Percentiles rank a stretch among this genome's conserved stretches.
Conservation (phyloP, 2,329 filamentous ascomycete genomes). For the Raffaelea ambrosiae region DNA sequence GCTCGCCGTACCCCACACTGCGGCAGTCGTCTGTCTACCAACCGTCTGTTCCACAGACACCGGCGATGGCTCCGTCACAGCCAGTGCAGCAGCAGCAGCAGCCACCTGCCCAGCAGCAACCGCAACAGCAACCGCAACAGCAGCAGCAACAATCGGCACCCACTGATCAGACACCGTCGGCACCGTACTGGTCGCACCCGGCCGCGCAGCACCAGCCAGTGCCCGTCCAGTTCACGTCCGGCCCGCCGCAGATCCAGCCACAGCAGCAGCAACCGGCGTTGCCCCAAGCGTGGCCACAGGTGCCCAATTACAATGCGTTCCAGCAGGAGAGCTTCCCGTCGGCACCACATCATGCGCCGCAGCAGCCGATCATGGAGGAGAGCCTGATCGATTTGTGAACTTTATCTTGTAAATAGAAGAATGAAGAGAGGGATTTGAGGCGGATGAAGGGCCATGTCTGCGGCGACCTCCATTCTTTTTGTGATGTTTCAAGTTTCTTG, state of each 20-base stretch:
- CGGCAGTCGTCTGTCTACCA: slow-evolving; percentile 36
- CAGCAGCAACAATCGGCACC: slow-evolving; percentile 21
- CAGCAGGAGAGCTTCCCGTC: slow-evolving; percentile 56
- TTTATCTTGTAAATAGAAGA: neutral
- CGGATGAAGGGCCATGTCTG: neutral
- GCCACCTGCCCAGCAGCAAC: slow-evolving; percentile 12
- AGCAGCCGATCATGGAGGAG: slow-evolving; percentile 58
- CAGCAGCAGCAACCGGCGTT: slow-evolving; percentile 3
- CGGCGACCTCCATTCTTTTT: too few species aligned
- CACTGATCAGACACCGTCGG: slow-evolving; percentile 18
- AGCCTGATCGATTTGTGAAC: slow-evolving; percentile 62
- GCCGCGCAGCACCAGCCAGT: slow-evolving; percentile 30
- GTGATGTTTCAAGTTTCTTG: neutral
- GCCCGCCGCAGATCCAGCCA: slow-evolving; percentile 25
- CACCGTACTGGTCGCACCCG: slow-evolving; percentile 40
- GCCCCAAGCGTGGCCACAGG: slow-evolving; percentile 27
- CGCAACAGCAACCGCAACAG: neutral
- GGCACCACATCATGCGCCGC: slow-evolving; percentile 54
- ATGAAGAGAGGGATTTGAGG: neutral
- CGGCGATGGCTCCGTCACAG: slow-evolving; percentile 28
- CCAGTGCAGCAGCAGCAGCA: slow-evolving; percentile 22
- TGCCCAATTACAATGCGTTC: slow-evolving; percentile 37
- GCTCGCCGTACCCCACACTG: slow-evolving; percentile 46
- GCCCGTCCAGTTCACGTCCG: slow-evolving; percentile 17
- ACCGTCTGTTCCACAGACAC: slow-evolving; percentile 32